A percentile compares a stretch with the other conserved stretches of the same genome.
Evolutionary conservation across 345 rosid species (phyloP).

Genomic region (Eucalyptus pauciflora): DNA sequence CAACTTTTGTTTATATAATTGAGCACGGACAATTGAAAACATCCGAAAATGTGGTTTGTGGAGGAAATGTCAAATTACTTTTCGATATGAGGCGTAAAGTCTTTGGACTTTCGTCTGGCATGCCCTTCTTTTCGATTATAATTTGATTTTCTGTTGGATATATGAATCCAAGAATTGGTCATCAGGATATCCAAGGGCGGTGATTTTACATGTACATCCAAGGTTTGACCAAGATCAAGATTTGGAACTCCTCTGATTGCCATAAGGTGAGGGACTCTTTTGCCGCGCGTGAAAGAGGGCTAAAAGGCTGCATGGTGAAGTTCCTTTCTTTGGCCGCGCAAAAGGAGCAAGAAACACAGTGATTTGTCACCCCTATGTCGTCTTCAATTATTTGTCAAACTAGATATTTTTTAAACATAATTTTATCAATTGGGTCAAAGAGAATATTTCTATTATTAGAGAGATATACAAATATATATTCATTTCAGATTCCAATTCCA

Average conservation of each 20-base stretch:
- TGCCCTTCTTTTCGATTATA: background rate
- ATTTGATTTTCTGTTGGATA: background rate
- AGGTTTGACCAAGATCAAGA: background rate
- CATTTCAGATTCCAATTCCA: too few species aligned
- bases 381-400: too few species aligned
- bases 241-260: background rate
- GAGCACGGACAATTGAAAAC: too few species aligned
- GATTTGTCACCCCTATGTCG: rapidly evolving
- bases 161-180: background rate
- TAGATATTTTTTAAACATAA: too few species aligned
- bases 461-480: too few species aligned
- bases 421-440: too few species aligned
- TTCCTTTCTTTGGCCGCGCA: background rate
- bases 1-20: too few species aligned
- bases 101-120: background rate
- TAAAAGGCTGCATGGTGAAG: background rate
- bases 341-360: background rate
- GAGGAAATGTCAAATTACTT: background rate
- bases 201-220: background rate
- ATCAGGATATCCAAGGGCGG: background rate
- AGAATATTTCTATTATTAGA: too few species aligned
- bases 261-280: background rate
- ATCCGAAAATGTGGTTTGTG: background rate
- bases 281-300: background rate
- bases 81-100: background rate